These are phyloP conservation scores for Verticillium isaacii DNA, from an alignment of 2,329 filamentous ascomycete species.

Conservation along the genomic window DNA sequence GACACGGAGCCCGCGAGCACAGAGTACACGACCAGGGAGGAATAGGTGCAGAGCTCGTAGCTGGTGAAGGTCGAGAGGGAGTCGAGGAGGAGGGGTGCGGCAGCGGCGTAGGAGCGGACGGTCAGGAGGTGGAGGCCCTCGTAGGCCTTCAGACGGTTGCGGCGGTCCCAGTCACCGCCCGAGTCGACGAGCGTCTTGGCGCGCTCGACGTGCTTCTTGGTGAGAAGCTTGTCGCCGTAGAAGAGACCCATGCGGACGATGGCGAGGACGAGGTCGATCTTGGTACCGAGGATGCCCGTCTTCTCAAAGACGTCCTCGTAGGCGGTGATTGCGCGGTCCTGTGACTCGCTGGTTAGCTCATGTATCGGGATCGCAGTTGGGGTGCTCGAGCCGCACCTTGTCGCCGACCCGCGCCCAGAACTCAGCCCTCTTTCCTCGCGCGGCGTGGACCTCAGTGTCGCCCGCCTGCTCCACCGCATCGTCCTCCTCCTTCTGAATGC, in stretches of 20 bases:
- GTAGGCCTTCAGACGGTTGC: constrained; percentile 98
- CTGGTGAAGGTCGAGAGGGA: constrained; percentile 97
- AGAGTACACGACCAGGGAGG: constrained; percentile 88
- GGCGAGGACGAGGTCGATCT: constrained; percentile 94
- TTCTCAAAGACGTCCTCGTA: constrained; percentile 95
- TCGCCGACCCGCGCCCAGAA: constrained; percentile 95
- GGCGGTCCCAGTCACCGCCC: constrained; percentile 96
- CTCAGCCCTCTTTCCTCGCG: constrained; percentile 90
- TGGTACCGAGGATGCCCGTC: constrained; percentile 92
- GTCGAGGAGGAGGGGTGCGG: constrained; percentile 90
- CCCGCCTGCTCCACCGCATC: constrained; percentile 94
- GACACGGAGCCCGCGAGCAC: constrained; percentile 92
- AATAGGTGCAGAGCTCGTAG: constrained; percentile 97
- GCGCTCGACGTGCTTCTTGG: constrained; percentile 91
- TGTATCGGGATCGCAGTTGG: neutral
- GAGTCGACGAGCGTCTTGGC: constrained; percentile 87
- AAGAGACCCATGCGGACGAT: constrained; percentile 95
- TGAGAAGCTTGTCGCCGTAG: constrained; percentile 86
- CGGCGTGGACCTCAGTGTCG: constrained; percentile 90
- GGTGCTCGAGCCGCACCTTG: constrained; percentile 57
- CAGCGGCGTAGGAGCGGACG: constrained; percentile 81
- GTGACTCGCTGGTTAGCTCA: constrained; percentile 13
- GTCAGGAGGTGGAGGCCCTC: constrained; percentile 92
- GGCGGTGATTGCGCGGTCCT: constrained; percentile 91
- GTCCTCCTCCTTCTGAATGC: constrained; percentile 80